Conservation (phyloP, 2,329 filamentous ascomycete species). For the Stachybotrys echinatus region DNA sequence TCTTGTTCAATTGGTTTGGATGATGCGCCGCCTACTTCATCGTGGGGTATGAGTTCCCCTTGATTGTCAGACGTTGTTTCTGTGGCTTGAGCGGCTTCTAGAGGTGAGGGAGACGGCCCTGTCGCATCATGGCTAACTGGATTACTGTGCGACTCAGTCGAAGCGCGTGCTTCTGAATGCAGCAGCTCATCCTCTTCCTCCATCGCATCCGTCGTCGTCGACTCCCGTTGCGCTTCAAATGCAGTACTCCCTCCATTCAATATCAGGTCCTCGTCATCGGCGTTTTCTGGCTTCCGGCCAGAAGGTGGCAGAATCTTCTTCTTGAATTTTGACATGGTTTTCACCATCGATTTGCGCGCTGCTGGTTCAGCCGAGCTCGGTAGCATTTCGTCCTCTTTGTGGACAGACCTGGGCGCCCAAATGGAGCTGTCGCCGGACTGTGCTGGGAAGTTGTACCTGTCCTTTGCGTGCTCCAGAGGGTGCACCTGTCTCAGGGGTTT, state of each 20-base stretch:
- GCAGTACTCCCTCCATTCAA: neutral
- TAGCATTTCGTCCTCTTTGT: slow-evolving; percentile 9
- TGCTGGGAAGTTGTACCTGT: slow-evolving; percentile 26
- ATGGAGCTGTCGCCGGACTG: slow-evolving; percentile 24
- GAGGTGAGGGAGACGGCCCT: too few species aligned
- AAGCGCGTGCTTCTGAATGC: neutral
- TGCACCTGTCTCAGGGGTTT: slow-evolving; percentile 1
- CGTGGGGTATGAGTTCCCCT: too few species aligned
- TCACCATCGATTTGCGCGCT: slow-evolving; percentile 10
- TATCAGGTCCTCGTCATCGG: neutral
- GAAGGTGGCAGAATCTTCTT: neutral
- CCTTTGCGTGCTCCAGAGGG: slow-evolving; percentile 8
- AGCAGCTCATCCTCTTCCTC: neutral
- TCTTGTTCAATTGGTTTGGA: too few species aligned
- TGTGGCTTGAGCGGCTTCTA: too few species aligned
- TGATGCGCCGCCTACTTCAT: too few species aligned
- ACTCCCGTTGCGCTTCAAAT: neutral
- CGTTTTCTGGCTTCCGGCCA: neutral
- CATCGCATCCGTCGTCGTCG: neutral
- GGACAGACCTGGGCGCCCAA: slow-evolving; percentile 21
- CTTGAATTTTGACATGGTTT: neutral
- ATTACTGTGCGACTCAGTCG: too few species aligned
- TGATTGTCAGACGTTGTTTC: too few species aligned
- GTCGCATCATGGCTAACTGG: too few species aligned
- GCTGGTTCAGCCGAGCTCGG: slow-evolving; percentile 26